Conservation (phyloP, 176 grass and related monocot species). For the Typha latifolia region DNA sequence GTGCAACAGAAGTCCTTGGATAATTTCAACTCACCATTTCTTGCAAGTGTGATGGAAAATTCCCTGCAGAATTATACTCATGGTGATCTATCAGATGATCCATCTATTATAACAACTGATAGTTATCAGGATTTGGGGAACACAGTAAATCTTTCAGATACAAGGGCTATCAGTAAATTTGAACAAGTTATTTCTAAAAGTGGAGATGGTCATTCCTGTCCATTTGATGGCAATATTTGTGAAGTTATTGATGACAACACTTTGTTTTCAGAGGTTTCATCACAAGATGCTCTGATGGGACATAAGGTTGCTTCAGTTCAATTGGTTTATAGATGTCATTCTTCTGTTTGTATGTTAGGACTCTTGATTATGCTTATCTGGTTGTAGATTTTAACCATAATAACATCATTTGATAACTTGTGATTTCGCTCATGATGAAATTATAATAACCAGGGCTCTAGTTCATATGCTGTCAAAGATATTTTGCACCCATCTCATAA, state of each 20-base stretch:
- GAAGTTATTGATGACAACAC: slow-evolving; percentile 28
- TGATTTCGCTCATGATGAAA: background rate
- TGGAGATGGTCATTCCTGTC: slow-evolving; percentile 31
- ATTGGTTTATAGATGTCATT: slow-evolving; percentile 8
- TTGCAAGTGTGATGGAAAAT: slow-evolving; percentile 38
- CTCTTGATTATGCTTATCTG: background rate
- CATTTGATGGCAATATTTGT: slow-evolving; percentile 28
- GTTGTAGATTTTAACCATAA: background rate
- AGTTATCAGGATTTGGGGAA: slow-evolving; percentile 24
- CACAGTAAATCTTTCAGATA: slow-evolving; percentile 30
- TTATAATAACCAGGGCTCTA: background rate
- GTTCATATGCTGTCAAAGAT: slow-evolving; percentile 16
- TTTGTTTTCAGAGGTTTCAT: slow-evolving; percentile 30
- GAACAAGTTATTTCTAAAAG: slow-evolving; percentile 37
- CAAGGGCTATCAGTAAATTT: slow-evolving; percentile 32
- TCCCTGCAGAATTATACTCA: slow-evolving; percentile 34
- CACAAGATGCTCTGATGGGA: slow-evolving; percentile 22
- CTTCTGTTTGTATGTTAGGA: background rate
- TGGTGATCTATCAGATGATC: slow-evolving; percentile 45
- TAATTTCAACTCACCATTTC: slow-evolving; percentile 63
- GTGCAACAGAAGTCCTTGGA: slow-evolving; percentile 55
- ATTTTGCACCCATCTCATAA: no score
- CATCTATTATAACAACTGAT: slow-evolving; percentile 34
- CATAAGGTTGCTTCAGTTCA: slow-evolving; percentile 16
- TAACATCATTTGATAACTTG: background rate